Conservation (phyloP, 148 eudicot species). For the Rhododendron molle region DNA sequence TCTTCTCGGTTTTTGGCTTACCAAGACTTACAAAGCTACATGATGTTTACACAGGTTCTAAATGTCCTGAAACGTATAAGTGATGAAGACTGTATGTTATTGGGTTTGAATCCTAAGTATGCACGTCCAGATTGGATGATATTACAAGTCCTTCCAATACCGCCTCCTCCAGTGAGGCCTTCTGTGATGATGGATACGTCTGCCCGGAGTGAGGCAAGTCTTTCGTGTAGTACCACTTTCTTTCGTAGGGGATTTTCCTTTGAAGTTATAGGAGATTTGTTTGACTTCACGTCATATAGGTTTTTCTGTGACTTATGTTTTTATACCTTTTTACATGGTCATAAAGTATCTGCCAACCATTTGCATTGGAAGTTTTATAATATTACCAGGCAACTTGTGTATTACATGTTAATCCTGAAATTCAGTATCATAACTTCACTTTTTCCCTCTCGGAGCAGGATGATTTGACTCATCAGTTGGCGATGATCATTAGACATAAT, state of each 20-base stretch:
- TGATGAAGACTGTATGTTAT: slow-evolving; percentile 71
- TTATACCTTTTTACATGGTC: neutral
- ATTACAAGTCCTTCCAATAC: slow-evolving; percentile 81
- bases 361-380: neutral
- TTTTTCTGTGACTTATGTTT: neutral
- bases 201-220: slow-evolving; percentile 73
- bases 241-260: neutral
- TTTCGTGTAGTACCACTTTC: slow-evolving; percentile 6
- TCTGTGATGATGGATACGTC: slow-evolving; percentile 93
- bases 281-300: neutral
- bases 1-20: neutral
- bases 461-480: slow-evolving; percentile 96
- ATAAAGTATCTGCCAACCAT: neutral
- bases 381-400: neutral
- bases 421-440: neutral
- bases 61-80: slow-evolving; percentile 71
- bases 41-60: slow-evolving; percentile 42
- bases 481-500: slow-evolving; percentile 94
- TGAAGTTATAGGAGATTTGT: neutral
- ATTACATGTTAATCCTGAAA: neutral
- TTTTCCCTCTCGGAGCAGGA: slow-evolving; percentile 46
- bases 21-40: neutral
- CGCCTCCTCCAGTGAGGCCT: slow-evolving; percentile 86
- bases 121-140: slow-evolving; percentile 96
- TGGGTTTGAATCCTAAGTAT: slow-evolving; percentile 75